These are phyloP conservation scores for Parietaria judaica DNA, from an alignment of 306 rosid genomes.

Conservation along the genomic window DNA sequence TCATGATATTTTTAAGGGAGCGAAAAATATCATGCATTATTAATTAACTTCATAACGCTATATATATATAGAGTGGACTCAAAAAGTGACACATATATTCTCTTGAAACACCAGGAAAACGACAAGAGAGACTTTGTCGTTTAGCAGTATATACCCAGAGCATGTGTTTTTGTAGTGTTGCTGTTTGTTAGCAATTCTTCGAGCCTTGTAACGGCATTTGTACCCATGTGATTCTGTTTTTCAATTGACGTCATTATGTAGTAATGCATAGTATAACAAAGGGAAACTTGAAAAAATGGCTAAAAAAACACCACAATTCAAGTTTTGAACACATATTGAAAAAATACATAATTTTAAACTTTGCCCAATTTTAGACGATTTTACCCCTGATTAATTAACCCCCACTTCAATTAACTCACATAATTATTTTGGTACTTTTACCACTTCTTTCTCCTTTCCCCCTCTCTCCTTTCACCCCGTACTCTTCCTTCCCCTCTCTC, in stretches of 20 bases:
- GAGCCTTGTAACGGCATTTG: neutral
- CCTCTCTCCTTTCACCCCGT: neutral
- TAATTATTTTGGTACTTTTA: neutral
- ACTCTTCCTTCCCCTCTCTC: too few relatives aligned
- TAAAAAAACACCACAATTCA: too few relatives aligned
- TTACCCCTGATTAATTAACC: too few relatives aligned
- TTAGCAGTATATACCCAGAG: neutral
- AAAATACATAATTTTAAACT: too few relatives aligned
- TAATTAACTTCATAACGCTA: too few relatives aligned
- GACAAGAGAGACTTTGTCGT: constrained; percentile 3
- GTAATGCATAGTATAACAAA: too few relatives aligned
- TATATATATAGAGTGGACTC: neutral
- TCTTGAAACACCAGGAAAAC: neutral
- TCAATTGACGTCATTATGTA: neutral
- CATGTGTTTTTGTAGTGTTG: constrained; percentile 12
- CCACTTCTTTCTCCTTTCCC: neutral
- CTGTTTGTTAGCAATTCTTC: constrained; percentile 10
- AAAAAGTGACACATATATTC: constrained; percentile 3
- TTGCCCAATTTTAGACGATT: too few relatives aligned
- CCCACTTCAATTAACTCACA: neutral
- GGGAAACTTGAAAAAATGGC: too few relatives aligned
- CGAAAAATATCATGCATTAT: too few relatives aligned
- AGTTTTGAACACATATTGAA: too few relatives aligned
- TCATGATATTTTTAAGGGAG: too few relatives aligned
- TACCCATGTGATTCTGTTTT: constrained; percentile 13